Conservation (phyloP, 441 rosid genomes). For the Biscutella laevigata region DNA sequence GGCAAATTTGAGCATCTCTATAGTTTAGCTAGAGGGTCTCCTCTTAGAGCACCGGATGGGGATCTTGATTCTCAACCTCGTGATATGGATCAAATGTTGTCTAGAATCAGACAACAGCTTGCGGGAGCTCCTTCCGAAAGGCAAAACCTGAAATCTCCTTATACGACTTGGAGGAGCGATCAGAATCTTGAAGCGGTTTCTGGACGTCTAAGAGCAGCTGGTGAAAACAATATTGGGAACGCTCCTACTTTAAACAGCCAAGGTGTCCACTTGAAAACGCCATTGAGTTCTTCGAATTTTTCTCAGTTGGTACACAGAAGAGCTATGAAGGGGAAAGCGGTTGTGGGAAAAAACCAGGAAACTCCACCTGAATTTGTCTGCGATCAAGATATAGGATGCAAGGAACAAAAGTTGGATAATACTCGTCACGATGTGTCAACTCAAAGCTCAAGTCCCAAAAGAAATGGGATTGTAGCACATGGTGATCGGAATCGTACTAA, state of each 20-base stretch:
- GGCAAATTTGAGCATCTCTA: slow-evolving; percentile 29
- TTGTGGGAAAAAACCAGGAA: slow-evolving; percentile 26
- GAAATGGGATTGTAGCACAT: slow-evolving; percentile 21
- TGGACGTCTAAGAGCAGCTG: slow-evolving; percentile 32
- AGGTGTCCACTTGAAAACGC: slow-evolving; percentile 27
- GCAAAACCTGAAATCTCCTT: slow-evolving; percentile 24
- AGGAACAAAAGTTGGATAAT: slow-evolving; percentile 26
- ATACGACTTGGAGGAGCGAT: slow-evolving; percentile 26
- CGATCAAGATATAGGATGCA: slow-evolving; percentile 17
- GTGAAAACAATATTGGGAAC: slow-evolving; percentile 22
- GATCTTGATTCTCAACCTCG: slow-evolving; percentile 30
- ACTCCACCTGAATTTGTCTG: slow-evolving; percentile 19
- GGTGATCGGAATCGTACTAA: slow-evolving; percentile 29
- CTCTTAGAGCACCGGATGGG: slow-evolving; percentile 21
- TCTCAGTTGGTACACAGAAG: slow-evolving; percentile 37
- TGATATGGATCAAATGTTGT: slow-evolving; percentile 28
- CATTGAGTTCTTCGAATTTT: slow-evolving; percentile 27
- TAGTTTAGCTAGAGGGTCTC: slow-evolving; percentile 24
- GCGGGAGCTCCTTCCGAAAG: slow-evolving; percentile 30
- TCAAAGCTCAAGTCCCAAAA: slow-evolving; percentile 27
- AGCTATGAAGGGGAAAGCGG: slow-evolving; percentile 42
- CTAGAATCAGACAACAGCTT: slow-evolving; percentile 30
- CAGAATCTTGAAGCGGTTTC: slow-evolving; percentile 27
- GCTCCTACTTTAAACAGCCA: slow-evolving; percentile 23
- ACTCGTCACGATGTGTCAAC: slow-evolving; percentile 25